phyloP scores from a whole-genome alignment of 768 basidiomycete genomes.

The Trametes villosa region DNA sequence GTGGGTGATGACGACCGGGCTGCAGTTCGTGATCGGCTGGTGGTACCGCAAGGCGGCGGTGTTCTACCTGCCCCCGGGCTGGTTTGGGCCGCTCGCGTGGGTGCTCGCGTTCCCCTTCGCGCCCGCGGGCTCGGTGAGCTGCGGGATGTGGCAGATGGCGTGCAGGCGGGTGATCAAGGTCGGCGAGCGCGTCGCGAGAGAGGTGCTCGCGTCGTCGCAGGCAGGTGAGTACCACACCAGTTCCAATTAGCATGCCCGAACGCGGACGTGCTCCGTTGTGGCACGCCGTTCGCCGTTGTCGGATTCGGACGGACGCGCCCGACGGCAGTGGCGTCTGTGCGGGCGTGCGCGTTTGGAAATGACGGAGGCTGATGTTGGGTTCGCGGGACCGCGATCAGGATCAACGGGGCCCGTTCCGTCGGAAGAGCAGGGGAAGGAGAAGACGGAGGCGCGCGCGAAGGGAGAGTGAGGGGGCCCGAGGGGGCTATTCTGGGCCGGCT shows the following conservation, averaged over 20 bases:
- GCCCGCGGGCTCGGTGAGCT: conserved; percentile 86
- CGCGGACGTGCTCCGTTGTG: conserved; percentile 7
- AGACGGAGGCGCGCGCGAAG: conserved; percentile 6
- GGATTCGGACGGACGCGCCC: conserved; percentile 1
- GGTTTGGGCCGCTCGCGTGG: conserved; percentile 91
- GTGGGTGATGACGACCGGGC: conserved; percentile 87
- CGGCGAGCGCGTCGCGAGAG: conserved; percentile 74
- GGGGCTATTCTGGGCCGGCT: conserved; percentile 17
- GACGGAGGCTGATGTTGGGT: conserved; percentile 7
- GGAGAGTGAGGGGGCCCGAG: background rate
- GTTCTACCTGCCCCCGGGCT: conserved; percentile 89
- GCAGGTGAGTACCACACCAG: conserved; percentile 37
- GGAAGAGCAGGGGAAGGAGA: conserved; percentile 24
- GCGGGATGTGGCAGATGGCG: conserved; percentile 95
- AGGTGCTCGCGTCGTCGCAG: conserved; percentile 40
- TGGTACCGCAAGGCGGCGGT: conserved; percentile 91
- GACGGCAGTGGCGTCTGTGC: conserved; percentile 1
- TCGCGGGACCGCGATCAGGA: conserved; percentile 18
- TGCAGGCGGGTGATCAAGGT: conserved; percentile 83
- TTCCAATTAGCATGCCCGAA: no score
- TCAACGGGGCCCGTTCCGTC: conserved; percentile 26
- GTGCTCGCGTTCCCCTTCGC: conserved; percentile 90
- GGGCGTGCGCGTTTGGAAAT: background rate
- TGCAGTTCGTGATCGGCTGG: conserved; percentile 86
- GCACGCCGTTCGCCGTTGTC: background rate